A percentile compares a stretch with the other conserved stretches of the same genome.
Conservation (phyloP, 495 filamentous ascomycete species). For the Bacidia rubella region DNA sequence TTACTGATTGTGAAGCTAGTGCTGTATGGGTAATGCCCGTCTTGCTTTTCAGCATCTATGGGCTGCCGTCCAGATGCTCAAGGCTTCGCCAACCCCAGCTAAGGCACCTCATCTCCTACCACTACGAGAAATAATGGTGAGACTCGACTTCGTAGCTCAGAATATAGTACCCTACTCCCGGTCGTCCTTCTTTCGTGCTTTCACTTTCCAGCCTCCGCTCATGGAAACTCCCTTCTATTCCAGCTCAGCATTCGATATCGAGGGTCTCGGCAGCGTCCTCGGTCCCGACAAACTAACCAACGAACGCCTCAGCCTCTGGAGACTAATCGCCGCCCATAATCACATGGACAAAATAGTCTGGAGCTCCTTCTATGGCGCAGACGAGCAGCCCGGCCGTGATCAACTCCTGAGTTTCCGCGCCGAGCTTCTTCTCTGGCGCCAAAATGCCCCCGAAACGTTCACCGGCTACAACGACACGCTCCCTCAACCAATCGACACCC, state of each 20-base stretch:
- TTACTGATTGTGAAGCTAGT: background rate
- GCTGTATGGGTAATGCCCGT: background rate
- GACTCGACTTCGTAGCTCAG: background rate
- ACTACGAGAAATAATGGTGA: background rate
- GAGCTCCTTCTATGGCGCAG: background rate
- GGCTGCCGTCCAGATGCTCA: background rate
- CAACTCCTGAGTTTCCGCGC: background rate
- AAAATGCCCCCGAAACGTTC: background rate
- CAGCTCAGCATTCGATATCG: background rate
- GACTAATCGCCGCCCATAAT: background rate
- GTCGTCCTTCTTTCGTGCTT: constrained; percentile 1
- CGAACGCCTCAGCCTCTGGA: background rate
- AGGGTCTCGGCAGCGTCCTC: background rate
- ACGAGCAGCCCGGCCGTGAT: background rate
- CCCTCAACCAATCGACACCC: background rate
- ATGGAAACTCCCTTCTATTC: background rate
- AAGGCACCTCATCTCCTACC: background rate
- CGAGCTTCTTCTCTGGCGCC: background rate
- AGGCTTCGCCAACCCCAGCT: background rate
- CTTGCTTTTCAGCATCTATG: background rate
- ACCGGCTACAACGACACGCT: background rate
- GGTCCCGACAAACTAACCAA: background rate
- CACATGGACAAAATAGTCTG: background rate
- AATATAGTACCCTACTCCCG: background rate
- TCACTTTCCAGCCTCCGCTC: background rate